Percentiles rank a stretch among this genome's conserved stretches.
phyloP scores from a whole-genome alignment of 2,329 filamentous ascomycete genomes.

The Akanthomyces lecanii region DNA sequence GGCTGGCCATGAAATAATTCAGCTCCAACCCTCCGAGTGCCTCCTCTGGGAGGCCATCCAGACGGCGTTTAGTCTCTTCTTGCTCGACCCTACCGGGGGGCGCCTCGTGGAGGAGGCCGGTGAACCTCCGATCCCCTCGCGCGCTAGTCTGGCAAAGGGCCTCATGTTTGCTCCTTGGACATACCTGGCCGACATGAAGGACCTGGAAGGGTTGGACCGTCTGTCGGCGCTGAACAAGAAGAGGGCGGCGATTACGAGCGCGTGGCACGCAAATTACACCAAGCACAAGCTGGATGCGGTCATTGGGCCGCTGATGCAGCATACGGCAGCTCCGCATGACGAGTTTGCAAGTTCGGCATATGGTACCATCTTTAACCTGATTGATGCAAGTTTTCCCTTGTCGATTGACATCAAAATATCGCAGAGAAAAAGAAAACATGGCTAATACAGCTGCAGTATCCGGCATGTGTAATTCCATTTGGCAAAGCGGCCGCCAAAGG shows the following conservation, averaged over 20 bases:
- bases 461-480: conserved; percentile 45
- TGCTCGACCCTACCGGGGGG: background rate
- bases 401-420: no score
- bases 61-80: background rate
- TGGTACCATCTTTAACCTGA: conserved; percentile 47
- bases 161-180: conserved; percentile 2
- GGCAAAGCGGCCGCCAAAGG: conserved; percentile 29
- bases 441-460: conserved; percentile 35
- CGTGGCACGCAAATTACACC: conserved; percentile 39
- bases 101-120: conserved; percentile 13
- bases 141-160: background rate
- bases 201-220: conserved; percentile 38
- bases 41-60: conserved; percentile 16
- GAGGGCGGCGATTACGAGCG: conserved; percentile 30
- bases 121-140: conserved; percentile 17
- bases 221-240: conserved; percentile 22
- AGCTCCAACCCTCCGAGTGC: conserved; percentile 26
- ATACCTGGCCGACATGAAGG: conserved; percentile 14
- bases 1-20: conserved; percentile 43
- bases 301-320: conserved; percentile 44
- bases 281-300: conserved; percentile 46
- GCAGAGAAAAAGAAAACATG: background rate
- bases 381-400: conserved; percentile 40
- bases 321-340: conserved; percentile 49
- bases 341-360: conserved; percentile 43